These are phyloP conservation scores for Micractinium conductrix DNA, from an alignment of 139 green algal species.

Conservation along the genomic window DNA sequence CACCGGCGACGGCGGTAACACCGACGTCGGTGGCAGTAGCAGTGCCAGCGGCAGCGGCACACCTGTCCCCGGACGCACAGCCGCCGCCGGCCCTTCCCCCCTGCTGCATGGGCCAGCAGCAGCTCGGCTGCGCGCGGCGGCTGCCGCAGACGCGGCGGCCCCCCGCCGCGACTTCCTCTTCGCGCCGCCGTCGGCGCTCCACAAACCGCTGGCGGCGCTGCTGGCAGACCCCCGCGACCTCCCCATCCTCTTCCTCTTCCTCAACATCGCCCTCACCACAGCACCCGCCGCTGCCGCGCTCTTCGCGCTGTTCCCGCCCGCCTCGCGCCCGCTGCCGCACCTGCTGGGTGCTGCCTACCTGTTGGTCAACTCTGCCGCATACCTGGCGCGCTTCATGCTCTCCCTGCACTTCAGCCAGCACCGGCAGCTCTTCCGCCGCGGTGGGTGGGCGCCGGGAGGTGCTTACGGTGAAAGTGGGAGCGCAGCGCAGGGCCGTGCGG, in stretches of 20 bases:
- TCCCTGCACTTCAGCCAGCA: slow-evolving; percentile 81
- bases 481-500: neutral
- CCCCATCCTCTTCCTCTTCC: slow-evolving; percentile 50
- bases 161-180: slow-evolving; percentile 7
- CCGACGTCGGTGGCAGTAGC: neutral
- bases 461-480: too few relatives aligned
- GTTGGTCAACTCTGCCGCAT: slow-evolving; percentile 64
- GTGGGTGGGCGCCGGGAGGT: slow-evolving; percentile 19
- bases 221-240: slow-evolving; percentile 56
- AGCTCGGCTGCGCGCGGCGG: neutral
- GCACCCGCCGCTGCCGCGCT: slow-evolving; percentile 31
- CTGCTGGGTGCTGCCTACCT: slow-evolving; percentile 61
- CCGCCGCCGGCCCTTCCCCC: too few relatives aligned
- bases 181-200: neutral
- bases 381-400: slow-evolving; percentile 81
- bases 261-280: slow-evolving; percentile 49
- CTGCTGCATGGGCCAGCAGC: slow-evolving; percentile 20
- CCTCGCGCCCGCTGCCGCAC: slow-evolving; percentile 30
- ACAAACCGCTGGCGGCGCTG: slow-evolving; percentile 19
- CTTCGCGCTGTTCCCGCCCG: slow-evolving; percentile 14
- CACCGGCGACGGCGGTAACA: neutral
- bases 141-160: neutral
- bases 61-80: too few relatives aligned
- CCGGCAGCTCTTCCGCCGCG: slow-evolving; percentile 63
- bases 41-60: neutral